phyloP scores from a whole-genome alignment of 106 monocot genomes.

The Dendrobium catenatum region DNA sequence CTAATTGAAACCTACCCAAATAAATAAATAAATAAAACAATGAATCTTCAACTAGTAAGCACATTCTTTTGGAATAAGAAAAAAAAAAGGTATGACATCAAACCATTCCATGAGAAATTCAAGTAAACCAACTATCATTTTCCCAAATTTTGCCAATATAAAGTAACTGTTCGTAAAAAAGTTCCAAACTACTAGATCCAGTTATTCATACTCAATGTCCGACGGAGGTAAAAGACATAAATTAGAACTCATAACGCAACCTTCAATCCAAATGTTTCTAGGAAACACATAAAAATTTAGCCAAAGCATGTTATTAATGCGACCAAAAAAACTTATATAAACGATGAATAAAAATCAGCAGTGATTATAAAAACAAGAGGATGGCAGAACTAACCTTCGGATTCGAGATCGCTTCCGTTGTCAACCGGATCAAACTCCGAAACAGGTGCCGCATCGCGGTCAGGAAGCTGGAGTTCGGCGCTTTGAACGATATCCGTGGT shows the following conservation, averaged over 20 bases:
- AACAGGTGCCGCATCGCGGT: constrained; percentile 6
- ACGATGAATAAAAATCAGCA: not conserved
- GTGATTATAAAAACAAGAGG: not conserved
- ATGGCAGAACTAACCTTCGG: constrained; percentile 47
- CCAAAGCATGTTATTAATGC: not conserved
- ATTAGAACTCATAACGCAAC: too few relatives aligned
- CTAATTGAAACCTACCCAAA: not conserved
- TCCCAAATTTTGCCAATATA: too few relatives aligned
- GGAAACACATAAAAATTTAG: not conserved
- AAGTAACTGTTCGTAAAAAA: too few relatives aligned
- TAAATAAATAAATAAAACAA: not conserved
- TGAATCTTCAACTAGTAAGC: not conserved
- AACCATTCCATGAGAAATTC: too few relatives aligned
- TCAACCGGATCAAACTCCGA: constrained; percentile 61
- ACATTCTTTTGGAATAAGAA: too few relatives aligned
- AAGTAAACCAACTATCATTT: too few relatives aligned
- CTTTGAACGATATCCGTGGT: constrained; percentile 57
- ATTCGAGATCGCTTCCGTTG: constrained; percentile 74
- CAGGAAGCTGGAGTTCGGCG: constrained; percentile 49
- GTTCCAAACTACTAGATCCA: too few relatives aligned
- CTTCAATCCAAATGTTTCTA: too few relatives aligned
- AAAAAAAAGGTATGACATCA: too few relatives aligned
- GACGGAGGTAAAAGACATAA: too few relatives aligned
- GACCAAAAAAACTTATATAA: not conserved
- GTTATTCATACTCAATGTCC: too few relatives aligned